Base-by-base conservation (phyloP, 208 protist species). In the Endotrypanum monterogeii region DNA sequence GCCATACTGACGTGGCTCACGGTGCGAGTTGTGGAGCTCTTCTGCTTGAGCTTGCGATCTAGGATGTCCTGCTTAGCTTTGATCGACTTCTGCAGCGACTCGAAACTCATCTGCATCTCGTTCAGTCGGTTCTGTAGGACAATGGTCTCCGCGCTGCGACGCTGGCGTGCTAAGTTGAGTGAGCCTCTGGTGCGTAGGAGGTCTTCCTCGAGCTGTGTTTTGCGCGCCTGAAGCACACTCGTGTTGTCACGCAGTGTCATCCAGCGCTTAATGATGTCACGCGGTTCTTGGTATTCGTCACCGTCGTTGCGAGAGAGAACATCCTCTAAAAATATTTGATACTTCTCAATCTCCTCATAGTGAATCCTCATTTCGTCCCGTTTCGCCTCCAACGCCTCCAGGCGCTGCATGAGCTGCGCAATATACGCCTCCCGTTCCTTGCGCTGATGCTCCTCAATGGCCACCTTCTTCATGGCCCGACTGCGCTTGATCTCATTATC, bases 401-500 rank as follows among this genome's bases (percentile, higher is more conserved):
- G 77, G 20, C 85, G 77, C 57, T 81, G 70, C 8, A 71, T 81
- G 3, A 98, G 93, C 63, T 91, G 84, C 28, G 62, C 79, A 28
- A 96, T 92, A 73, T 97, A 91, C 70, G 85, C 87, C 78, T 97
- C 90, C 16, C 92, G 89, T 71, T 98, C 94, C 74, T 93, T 87
- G 44, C 89, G 83, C 73, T 94, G 91, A 51, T 86, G 84, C 69
- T 96, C 89, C 55, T 98, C 94, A 7, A 87, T 91, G 7, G 82
- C 67, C 3, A 93, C 93, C 83, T 98, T 98, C 76, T 94, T 94
- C 46, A 83, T 88, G 25, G 94, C 94, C 6, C 94, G 80, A 39
- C 82, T 94, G 44, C 91, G 90, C 80, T 97, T 98, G 67, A 98
- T 92, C 63, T 98, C 94, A 55, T 97, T 98, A 58, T 98, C 92